Evolutionary conservation across 1,284 basidiomycete species (phyloP), one percentile per base, ranked within the genome.

Genomic region (Entoloma clypeatum): DNA sequence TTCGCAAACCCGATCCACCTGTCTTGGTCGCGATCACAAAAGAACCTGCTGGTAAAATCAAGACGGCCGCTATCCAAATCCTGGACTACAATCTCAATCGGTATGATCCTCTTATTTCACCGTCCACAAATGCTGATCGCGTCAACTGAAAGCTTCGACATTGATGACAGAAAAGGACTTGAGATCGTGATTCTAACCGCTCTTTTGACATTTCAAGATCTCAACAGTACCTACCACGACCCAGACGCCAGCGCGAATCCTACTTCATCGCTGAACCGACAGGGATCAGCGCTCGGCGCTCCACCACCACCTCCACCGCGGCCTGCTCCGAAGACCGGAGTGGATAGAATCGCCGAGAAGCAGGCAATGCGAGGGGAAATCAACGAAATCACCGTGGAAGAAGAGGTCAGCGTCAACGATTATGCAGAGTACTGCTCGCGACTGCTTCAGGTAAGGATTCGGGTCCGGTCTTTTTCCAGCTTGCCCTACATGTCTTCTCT

Each of bases 1-100:
- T 92, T 30, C 78, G 88, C 30, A 89, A 89, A 56, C 86, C 88
- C 3, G 88, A 92, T 51, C 89, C 88, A 4, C 81, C 84, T 7
- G 86, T 92, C 1, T 73, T 90, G 2, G 81, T 90, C 8, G 87
- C 86, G 0, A 70, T 86, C 19, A 87, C 84, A 10, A 89, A 84
- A 56, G 84, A 87, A 38, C 75, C 81, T 0, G 67, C 77, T 3
- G 81, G 81, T 5, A 72, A 78, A 25, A 65, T 82, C 33, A 82
- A 77, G 53, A 79, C 81, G 1, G 65, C 74, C 0, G 70, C 79
- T 1, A 68, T 91, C n/a, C 86, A 90, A 56, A 75, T 92, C n/a
- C 67, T 92, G 11, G 86, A 92, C 59, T 92, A 92, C 55, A 92
- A 92, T 54, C 67, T 90, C 21, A 77, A 87, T 51, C 67, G 86